Conservation (phyloP, 2,329 filamentous ascomycete species). For the Boeremia lycopersici region DNA sequence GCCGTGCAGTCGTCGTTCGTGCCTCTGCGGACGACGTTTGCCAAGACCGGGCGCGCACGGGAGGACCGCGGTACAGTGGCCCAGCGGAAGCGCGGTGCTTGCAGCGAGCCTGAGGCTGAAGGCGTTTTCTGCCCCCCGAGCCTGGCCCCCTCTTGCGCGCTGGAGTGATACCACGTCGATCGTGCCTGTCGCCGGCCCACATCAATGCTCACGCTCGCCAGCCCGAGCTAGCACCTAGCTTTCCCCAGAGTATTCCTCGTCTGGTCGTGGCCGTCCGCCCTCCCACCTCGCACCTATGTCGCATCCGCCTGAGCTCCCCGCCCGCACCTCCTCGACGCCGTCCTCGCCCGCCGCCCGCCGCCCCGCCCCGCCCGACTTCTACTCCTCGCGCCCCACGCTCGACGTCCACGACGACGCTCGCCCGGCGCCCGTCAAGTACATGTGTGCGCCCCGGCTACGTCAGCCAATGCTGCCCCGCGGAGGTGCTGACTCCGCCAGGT, state of each 20-base stretch:
- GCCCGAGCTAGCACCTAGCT: constrained; percentile 9
- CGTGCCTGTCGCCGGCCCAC: not conserved
- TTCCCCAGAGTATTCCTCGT: constrained; percentile 27
- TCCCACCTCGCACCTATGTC: constrained; percentile 10
- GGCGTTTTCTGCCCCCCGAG: not conserved
- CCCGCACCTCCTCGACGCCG: constrained; percentile 1
- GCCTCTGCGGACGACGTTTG: not conserved
- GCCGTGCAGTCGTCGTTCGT: not conserved
- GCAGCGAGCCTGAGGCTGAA: constrained; percentile 6
- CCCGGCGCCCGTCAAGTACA: constrained; percentile 55
- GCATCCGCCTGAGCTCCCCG: constrained; percentile 9
- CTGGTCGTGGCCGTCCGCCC: constrained; percentile 1
- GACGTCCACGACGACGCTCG: constrained; percentile 52
- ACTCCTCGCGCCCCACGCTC: constrained; percentile 56
- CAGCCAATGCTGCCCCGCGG: constrained; percentile 30
- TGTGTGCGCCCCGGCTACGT: constrained; percentile 47
- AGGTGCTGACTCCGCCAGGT: constrained; percentile 51
- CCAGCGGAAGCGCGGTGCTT: not conserved
- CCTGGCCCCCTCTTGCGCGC: constrained; percentile 1
- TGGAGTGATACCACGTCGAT: not conserved
- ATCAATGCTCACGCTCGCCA: constrained; percentile 1
- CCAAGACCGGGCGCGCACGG: not conserved
- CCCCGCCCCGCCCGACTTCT: constrained; percentile 27
- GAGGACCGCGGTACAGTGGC: not conserved
- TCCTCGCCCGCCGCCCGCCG: not conserved